phyloP scores from a whole-genome alignment of 2,329 filamentous ascomycete genomes.

The Cephalotrichum gorgonifer region DNA sequence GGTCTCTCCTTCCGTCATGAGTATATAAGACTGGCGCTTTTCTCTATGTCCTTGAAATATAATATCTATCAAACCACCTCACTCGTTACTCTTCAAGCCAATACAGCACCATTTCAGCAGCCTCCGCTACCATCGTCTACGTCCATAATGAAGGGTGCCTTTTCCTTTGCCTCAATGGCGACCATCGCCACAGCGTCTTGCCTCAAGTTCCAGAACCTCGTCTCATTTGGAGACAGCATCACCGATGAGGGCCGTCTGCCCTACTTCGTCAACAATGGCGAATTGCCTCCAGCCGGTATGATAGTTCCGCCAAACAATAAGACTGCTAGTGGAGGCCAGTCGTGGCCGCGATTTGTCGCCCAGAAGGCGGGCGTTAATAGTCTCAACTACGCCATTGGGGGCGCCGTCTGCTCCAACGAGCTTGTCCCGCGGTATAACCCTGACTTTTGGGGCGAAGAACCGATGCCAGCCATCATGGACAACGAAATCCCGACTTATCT shows the following conservation, averaged over 20 bases:
- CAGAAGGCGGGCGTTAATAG: conserved; percentile 44
- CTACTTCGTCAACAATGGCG: conserved; percentile 53
- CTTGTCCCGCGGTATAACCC: conserved; percentile 48
- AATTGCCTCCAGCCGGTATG: conserved; percentile 50
- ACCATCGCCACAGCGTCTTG: neutral
- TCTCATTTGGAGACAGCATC: conserved; percentile 67
- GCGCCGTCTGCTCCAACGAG: conserved; percentile 62
- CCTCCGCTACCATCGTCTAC: no score
- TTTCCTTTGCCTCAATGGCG: neutral
- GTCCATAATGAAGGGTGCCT: neutral
- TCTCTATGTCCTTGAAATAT: no score
- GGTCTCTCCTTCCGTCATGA: no score
- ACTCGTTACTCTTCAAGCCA: no score
- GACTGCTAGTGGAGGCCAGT: conserved; percentile 54
- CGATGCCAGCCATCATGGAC: conserved; percentile 52
- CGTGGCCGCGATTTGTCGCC: conserved; percentile 59
- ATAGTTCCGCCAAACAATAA: conserved; percentile 32
- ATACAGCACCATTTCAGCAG: no score
- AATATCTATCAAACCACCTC: no score
- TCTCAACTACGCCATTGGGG: conserved; percentile 62
- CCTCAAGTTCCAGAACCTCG: conserved; percentile 44
- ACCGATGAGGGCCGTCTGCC: conserved; percentile 59
- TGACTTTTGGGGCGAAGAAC: conserved; percentile 30
- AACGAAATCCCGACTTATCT: conserved; percentile 50
- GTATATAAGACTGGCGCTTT: no score